Evolutionary conservation across 305 asterid genomes (phyloP).

Genomic region (Solanum hybrid): DNA sequence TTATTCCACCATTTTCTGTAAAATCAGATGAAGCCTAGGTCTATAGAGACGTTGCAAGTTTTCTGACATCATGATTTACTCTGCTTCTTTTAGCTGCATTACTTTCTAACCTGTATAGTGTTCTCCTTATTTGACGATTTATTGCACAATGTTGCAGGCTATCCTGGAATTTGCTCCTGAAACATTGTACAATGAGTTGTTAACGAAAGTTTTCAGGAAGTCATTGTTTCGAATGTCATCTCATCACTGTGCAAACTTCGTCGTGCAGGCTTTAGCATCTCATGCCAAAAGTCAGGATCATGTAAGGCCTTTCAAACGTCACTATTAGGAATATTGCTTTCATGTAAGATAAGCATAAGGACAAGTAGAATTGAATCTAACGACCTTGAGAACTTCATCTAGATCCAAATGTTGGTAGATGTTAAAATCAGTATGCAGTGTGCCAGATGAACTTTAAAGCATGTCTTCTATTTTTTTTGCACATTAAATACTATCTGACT

Average conservation of each 20-base stretch:
- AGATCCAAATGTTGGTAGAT: not conserved
- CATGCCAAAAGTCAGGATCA: slow-evolving; percentile 69
- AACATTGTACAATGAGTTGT: slow-evolving; percentile 47
- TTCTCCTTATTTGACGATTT: not conserved
- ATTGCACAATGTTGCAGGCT: slow-evolving; percentile 48
- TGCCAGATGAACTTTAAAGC: not conserved
- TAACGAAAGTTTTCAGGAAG: slow-evolving; percentile 46
- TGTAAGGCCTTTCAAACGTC: slow-evolving; percentile 32
- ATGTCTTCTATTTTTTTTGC: not conserved
- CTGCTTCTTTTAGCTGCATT: not conserved
- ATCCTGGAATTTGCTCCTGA: slow-evolving; percentile 86
- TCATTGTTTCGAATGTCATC: slow-evolving; percentile 61
- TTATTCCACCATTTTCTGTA: not conserved
- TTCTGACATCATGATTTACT: not conserved
- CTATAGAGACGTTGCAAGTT: not conserved
- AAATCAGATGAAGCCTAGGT: not conserved
- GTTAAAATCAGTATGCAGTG: not conserved
- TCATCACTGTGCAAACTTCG: slow-evolving; percentile 68
- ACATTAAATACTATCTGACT: not conserved
- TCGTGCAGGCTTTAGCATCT: slow-evolving; percentile 76
- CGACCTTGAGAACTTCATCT: not conserved
- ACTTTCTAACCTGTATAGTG: not conserved
- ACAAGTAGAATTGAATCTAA: not conserved
- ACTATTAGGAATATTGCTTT: not conserved
- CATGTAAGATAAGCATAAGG: not conserved